Evolutionary conservation across 805 yeast genomes (phyloP).

Genomic region (Kodamaea restingae): DNA sequence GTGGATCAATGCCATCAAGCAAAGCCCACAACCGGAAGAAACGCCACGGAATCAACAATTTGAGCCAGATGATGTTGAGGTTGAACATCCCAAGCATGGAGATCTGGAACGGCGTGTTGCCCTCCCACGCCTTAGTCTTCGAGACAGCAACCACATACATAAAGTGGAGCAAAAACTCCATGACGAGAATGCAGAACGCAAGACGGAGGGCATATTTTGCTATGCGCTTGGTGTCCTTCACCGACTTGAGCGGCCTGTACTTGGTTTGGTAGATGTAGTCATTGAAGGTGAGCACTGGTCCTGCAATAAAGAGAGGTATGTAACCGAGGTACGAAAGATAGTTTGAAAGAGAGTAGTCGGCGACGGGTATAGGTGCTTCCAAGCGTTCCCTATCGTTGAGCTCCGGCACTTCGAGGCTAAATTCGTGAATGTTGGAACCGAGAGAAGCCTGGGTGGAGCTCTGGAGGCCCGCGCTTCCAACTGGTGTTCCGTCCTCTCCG

Average conservation of each 20-base stretch:
- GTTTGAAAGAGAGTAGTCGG: constrained; percentile 60
- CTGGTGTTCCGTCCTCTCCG: constrained; percentile 3
- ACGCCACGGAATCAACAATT: constrained; percentile 93
- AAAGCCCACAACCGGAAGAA: constrained; percentile 89
- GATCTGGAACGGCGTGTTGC: constrained; percentile 85
- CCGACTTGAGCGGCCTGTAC: constrained; percentile 53
- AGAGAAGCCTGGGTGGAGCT: not conserved
- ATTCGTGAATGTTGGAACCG: no score
- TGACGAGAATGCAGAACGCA: constrained; percentile 66
- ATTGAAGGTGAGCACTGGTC: constrained; percentile 90
- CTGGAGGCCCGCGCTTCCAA: no score
- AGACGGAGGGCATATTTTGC: constrained; percentile 64
- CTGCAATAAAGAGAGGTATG: constrained; percentile 90
- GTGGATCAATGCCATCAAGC: constrained; percentile 91
- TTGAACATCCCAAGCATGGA: constrained; percentile 93
- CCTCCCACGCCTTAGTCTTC: constrained; percentile 83
- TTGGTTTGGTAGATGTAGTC: constrained; percentile 77
- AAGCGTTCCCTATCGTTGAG: constrained; percentile 62
- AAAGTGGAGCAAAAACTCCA: constrained; percentile 86
- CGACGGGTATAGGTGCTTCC: constrained; percentile 54
- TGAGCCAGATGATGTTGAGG: constrained; percentile 88
- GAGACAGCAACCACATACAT: constrained; percentile 93
- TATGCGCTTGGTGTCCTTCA: constrained; percentile 47
- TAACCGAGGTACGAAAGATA: constrained; percentile 76
- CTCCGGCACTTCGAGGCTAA: constrained; percentile 1